phyloP scores from a whole-genome alignment of 1,139 yeast genomes.

The Yamadazyma triangularis region DNA sequence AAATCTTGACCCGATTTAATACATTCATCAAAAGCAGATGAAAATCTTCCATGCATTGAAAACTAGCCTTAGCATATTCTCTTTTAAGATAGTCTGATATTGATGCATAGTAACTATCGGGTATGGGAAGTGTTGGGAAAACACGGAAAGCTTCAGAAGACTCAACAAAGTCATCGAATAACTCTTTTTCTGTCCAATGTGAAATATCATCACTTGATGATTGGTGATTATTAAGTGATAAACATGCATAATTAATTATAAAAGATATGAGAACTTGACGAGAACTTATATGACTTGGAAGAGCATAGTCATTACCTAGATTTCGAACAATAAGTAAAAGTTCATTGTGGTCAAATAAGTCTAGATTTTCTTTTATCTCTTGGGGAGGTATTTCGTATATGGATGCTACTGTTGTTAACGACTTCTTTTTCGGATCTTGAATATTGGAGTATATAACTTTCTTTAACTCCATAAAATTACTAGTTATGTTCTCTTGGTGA shows the following conservation, averaged over 20 bases:
- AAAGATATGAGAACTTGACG: neutral
- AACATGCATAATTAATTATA: neutral
- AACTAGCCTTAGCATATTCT: neutral
- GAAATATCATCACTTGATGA: neutral
- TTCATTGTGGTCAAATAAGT: neutral
- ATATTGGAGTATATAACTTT: neutral
- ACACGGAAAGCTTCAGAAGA: neutral
- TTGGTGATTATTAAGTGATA: neutral
- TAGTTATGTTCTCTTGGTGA: neutral
- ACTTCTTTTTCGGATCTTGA: neutral
- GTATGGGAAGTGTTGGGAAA: neutral
- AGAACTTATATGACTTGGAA: neutral
- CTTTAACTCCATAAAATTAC: neutral
- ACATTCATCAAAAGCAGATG: slow-evolving; percentile 17
- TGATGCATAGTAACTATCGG: too few relatives aligned
- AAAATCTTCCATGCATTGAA: neutral
- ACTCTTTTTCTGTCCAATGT: neutral
- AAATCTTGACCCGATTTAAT: slow-evolving; percentile 17
- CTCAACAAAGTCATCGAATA: neutral
- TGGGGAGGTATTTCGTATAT: neutral
- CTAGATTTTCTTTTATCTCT: neutral
- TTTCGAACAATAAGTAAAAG: neutral
- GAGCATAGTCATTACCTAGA: neutral
- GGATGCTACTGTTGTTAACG: neutral
- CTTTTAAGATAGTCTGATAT: neutral